Conservation (phyloP, 1,139 yeast genomes). For the Suhomyces chickasaworum region DNA sequence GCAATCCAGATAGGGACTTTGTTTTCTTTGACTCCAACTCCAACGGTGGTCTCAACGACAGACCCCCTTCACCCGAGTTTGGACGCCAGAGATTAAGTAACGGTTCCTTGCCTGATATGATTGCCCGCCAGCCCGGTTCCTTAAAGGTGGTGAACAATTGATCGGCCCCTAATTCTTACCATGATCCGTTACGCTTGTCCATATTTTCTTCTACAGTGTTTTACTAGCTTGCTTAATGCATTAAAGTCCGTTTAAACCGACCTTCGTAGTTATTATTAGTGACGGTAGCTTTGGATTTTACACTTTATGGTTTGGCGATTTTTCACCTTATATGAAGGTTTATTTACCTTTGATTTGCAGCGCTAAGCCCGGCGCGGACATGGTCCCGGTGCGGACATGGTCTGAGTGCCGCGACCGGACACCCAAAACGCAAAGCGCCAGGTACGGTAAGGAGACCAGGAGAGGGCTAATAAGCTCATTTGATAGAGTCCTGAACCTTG, state of each 20-base stretch:
- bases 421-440: background rate
- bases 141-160: constrained; percentile 47
- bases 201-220: constrained; percentile 10
- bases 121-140: constrained; percentile 47
- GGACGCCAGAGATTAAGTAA: constrained; percentile 62
- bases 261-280: background rate
- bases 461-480: too few species aligned
- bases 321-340: background rate
- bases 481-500: background rate
- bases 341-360: background rate
- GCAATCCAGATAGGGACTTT: constrained; percentile 28
- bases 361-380: background rate
- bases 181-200: constrained; percentile 5
- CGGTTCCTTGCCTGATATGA: constrained; percentile 71
- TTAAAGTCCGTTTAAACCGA: background rate
- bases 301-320: background rate
- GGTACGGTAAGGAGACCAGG: too few species aligned
- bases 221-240: constrained; percentile 10
- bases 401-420: too few species aligned
- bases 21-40: constrained; percentile 14
- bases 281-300: too few species aligned
- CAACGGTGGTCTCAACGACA: constrained; percentile 4
- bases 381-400: background rate
- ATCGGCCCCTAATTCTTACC: background rate
- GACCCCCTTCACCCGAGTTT: constrained; percentile 30